Evolutionary conservation across 2,329 filamentous ascomycete species (phyloP).

Genomic region (Xylariaceae sp.): DNA sequence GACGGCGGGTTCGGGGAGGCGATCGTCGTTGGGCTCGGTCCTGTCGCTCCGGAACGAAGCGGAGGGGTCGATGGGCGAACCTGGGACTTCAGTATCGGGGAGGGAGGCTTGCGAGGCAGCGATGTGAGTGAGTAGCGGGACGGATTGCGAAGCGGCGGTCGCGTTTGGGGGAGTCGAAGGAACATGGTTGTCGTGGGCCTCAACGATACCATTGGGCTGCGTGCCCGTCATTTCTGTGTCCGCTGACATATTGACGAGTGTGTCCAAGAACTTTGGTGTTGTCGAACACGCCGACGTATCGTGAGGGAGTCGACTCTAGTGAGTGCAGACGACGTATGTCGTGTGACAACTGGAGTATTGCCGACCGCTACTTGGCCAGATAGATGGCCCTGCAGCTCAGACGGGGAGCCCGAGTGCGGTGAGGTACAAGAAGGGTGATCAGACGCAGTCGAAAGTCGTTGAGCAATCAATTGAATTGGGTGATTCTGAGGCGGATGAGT

Average conservation of each 20-base stretch:
- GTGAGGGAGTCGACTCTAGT: no score
- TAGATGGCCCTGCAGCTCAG: no score
- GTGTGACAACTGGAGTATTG: no score
- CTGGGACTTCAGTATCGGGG: slow-evolving; percentile 54
- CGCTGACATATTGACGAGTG: slow-evolving; percentile 31
- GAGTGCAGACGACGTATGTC: no score
- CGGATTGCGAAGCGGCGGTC: slow-evolving; percentile 6
- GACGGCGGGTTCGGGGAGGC: slow-evolving; percentile 37
- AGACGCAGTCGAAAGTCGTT: no score
- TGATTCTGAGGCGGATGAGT: no score
- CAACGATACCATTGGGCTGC: slow-evolving; percentile 27
- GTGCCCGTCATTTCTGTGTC: slow-evolving; percentile 33
- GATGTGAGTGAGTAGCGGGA: slow-evolving; percentile 12
- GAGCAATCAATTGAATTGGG: no score
- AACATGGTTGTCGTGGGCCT: slow-evolving; percentile 20
- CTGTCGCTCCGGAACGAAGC: slow-evolving; percentile 49
- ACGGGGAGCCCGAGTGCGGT: no score
- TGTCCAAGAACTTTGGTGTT: background rate
- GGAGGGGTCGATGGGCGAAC: slow-evolving; percentile 48
- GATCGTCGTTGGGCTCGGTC: slow-evolving; percentile 47
- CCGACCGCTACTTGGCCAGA: no score
- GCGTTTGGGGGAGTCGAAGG: slow-evolving; percentile 25
- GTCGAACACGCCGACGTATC: no score
- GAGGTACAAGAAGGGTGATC: no score
- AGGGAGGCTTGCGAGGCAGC: slow-evolving; percentile 49